Conservation (phyloP, 106 monocot species). For the Narthecium ossifragum region DNA sequence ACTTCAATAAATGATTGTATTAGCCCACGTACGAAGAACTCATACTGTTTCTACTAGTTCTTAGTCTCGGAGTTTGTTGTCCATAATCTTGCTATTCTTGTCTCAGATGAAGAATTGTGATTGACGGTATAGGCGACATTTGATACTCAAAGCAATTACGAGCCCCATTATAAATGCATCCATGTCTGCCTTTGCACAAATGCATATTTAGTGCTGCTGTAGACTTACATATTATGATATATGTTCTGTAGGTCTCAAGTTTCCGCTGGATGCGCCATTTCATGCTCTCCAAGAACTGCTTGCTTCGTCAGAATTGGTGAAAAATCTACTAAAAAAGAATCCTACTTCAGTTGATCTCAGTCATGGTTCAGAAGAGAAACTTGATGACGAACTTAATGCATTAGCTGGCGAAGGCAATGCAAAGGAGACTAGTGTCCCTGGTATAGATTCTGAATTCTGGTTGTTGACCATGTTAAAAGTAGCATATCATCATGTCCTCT, state of each 20-base stretch:
- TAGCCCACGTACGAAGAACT: no score
- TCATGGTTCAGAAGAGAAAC: constrained; percentile 11
- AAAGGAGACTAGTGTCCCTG: constrained; percentile 10
- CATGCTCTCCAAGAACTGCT: constrained; percentile 22
- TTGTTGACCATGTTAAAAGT: background rate
- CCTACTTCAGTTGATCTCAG: constrained; percentile 3
- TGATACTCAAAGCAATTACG: no score
- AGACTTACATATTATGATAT: background rate
- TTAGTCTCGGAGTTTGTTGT: background rate
- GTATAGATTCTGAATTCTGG: constrained; percentile 1
- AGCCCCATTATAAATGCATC: no score
- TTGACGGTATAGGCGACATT: no score
- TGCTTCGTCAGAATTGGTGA: background rate
- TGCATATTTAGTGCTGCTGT: background rate
- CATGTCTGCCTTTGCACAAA: background rate
- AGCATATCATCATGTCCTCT: background rate
- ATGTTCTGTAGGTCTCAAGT: constrained; percentile 31
- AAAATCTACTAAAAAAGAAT: constrained; percentile 6
- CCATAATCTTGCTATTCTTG: background rate
- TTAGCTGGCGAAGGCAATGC: constrained; percentile 1
- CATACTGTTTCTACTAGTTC: no score
- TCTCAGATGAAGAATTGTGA: background rate
- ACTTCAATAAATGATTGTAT: no score
- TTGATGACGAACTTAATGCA: constrained; percentile 7
- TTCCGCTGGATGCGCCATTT: constrained; percentile 22